Base-by-base conservation (phyloP, 345 rosid species). In the Gossypium mustelinum region DNA sequence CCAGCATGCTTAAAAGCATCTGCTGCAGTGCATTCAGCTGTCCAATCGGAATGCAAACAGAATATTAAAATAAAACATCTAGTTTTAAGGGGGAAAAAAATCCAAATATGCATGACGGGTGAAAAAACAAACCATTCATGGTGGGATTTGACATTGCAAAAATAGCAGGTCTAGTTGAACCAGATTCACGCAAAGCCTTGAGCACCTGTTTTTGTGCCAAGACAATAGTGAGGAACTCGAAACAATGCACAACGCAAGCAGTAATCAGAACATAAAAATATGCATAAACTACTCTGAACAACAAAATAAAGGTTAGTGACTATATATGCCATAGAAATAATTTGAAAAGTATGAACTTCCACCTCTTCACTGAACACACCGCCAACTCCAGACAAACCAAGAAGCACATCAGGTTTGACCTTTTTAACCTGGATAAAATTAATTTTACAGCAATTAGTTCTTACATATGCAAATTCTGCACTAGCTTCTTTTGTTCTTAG, bases 101-200 rank as follows among this genome's bases (percentile, higher is more conserved):
- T 56, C 22, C 17, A 57, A 22, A 45, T 34, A 67, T 44, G 63
- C 55, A 70, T 34, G 50, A 73, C 5, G 47, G 29, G 13, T 48
- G 59, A 71, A 75, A 61, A 77, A 58, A 72, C 90, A 76, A 79
- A 93, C 98, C 99, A 81, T 95, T 95, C 86, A 82, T 83, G 68
- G 99, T 95, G 76, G 99, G 99, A 83, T 93, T 95, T 7, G 98
- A 95, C 99, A 95, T 95, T 41, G 99, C 96, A 85, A 95, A 95
- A 81, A 95, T 91, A 68, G 96, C 97, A 14, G 97, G 99, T 82
- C 83, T 95, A 72, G 81, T 73, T 59, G 98, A 95, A 76, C 83
- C 93, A 54, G 99, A 95, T 68, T 87, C 93, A 72, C 82, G 81
- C 98, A 93, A 89, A 18, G 98, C 96, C 84, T 83, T 93, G 20